These are phyloP conservation scores for Penicillium polonicum DNA, from an alignment of 2,329 filamentous ascomycete genomes.

Conservation along the genomic window DNA sequence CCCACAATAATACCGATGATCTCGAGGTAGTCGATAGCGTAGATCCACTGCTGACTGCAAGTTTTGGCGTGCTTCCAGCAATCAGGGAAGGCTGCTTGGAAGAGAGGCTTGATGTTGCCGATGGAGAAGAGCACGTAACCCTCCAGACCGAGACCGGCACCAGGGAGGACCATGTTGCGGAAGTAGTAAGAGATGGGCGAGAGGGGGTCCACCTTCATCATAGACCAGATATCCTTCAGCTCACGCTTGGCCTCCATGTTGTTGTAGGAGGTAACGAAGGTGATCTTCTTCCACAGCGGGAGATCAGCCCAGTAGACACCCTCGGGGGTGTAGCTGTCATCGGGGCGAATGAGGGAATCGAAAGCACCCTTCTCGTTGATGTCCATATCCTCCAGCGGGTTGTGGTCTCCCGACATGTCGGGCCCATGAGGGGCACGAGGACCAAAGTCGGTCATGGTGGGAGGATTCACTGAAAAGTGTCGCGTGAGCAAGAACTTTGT, in stretches of 20 bases:
- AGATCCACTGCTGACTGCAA: constrained; percentile 78
- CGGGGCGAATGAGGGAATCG: constrained; percentile 76
- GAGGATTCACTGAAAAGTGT: constrained; percentile 7
- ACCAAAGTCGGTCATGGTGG: constrained; percentile 40
- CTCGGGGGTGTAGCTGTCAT: constrained; percentile 79
- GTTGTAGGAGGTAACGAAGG: constrained; percentile 75
- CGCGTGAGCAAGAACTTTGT: constrained; percentile 6
- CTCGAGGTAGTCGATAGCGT: constrained; percentile 85
- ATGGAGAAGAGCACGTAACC: constrained; percentile 97
- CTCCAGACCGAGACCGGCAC: constrained; percentile 87
- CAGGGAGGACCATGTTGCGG: constrained; percentile 85
- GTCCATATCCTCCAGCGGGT: constrained; percentile 53
- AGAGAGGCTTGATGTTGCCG: constrained; percentile 83
- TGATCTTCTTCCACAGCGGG: constrained; percentile 64
- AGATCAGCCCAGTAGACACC: constrained; percentile 94
- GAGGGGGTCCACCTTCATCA: constrained; percentile 84
- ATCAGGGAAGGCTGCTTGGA: constrained; percentile 68
- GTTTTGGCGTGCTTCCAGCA: constrained; percentile 71
- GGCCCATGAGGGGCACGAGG: constrained; percentile 49
- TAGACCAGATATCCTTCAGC: constrained; percentile 64
- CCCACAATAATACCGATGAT: constrained; percentile 93
- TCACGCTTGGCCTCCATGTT: constrained; percentile 68
- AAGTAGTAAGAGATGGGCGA: constrained; percentile 84
- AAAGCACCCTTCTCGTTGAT: constrained; percentile 64
- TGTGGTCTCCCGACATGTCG: constrained; percentile 47